These are phyloP conservation scores for Excoecaria cochinchinensis DNA, from an alignment of 345 rosid genomes.

Conservation along the genomic window DNA sequence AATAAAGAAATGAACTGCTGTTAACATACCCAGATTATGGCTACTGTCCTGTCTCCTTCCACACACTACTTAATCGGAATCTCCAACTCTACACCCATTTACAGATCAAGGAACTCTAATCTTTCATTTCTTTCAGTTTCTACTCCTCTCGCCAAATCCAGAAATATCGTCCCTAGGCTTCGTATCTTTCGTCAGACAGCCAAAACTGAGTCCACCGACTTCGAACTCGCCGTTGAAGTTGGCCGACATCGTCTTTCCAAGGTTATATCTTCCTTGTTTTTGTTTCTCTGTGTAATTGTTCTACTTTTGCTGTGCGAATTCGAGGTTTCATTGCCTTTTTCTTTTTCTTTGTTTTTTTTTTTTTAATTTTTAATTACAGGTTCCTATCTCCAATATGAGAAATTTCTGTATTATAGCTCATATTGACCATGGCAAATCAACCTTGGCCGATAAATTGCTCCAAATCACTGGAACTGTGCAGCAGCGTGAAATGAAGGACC, in stretches of 20 bases:
- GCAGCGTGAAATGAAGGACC: slow-evolving; percentile 93
- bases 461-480: slow-evolving; percentile 93
- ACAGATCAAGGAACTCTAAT: not conserved
- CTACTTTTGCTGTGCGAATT: not conserved
- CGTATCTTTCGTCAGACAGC: slow-evolving; percentile 3
- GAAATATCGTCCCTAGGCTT: slow-evolving; percentile 1
- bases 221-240: slow-evolving; percentile 34
- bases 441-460: slow-evolving; percentile 93
- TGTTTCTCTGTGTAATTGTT: not conserved
- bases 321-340: not conserved
- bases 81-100: not conserved
- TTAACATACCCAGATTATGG: not conserved
- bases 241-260: slow-evolving; percentile 83
- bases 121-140: not conserved
- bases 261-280: slow-evolving; percentile 22
- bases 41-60: slow-evolving; percentile 2
- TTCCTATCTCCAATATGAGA: slow-evolving; percentile 73
- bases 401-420: slow-evolving; percentile 93
- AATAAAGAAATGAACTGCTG: too few species aligned
- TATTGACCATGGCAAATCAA: slow-evolving; percentile 96
- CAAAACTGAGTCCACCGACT: slow-evolving; percentile 18
- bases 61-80: slow-evolving; percentile 3
- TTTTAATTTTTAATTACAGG: slow-evolving; percentile 40
- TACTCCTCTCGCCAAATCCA: not conserved
- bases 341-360: too few species aligned